Evolutionary conservation across 768 basidiomycete species (phyloP), one percentile per base, ranked within the genome.

Genomic region (Neoboletus magnificus): DNA sequence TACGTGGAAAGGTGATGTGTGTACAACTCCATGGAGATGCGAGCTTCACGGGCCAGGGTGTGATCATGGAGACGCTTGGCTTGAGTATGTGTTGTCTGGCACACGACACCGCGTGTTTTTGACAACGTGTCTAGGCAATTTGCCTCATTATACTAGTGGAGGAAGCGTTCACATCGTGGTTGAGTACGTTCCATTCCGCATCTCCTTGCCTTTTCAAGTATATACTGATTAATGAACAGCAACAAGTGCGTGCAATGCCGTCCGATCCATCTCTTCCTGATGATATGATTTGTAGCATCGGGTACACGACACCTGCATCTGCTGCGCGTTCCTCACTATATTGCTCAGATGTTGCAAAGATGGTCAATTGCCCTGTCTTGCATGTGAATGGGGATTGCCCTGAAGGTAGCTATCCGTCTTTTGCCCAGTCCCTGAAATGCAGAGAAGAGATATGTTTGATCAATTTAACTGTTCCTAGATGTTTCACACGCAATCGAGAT

Each of bases 1-100:
- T 13, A 15, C 12, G 8, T 51, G 84, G 86, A 67, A 81, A 79
- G 63, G 94, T 87, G 3, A 86, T 96, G 83, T 93, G 88, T 58
- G 86, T 96, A 0, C 91, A 94, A 63, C 71, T 97, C 45, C 94
- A 96, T 59, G 94, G 94, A 3, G 94, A 97, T 68, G 93, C 91
- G 1, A 91, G 89, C 55, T 95, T 96, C 66, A 82, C 88, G 0
- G 94, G 93, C 0, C 94, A 96, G 68, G 93, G 94, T 2, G 79
- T 96, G 5, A 82, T 94, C 18, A 94, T 93, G 85, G 94, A 96
- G 70, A 79, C 81, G 18, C 77, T 97, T 32, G 91, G 92, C 6
- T 73, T 96, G 52, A 93, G 91, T 85, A 59, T 49, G 87, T 64
- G 7, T 29, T 20, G n/a, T 25, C 22, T 13, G 11, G 27, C 12